Percentiles rank a stretch among this genome's conserved stretches.
Evolutionary conservation across 2,329 filamentous ascomycete species (phyloP).

Genomic region (Aspergillus proliferans): DNA sequence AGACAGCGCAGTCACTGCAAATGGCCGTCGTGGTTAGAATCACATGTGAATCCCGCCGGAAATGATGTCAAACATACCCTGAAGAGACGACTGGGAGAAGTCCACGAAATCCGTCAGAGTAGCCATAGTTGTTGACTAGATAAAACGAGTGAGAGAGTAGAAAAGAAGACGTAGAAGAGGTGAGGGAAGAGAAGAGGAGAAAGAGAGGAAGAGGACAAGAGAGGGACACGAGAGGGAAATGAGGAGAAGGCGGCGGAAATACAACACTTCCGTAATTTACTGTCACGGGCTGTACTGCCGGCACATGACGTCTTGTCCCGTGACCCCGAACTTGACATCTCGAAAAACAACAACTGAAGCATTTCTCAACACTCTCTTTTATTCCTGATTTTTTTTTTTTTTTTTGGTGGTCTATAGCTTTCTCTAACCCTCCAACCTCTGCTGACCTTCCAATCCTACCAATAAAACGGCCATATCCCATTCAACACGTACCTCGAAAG

Average conservation of each 20-base stretch:
- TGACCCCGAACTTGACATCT: not conserved
- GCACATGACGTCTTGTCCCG: conserved; percentile 1
- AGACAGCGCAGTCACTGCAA: conserved; percentile 66
- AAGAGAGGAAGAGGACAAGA: conserved; percentile 2
- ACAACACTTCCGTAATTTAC: not conserved
- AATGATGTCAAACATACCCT: conserved; percentile 46
- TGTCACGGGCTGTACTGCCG: not conserved
- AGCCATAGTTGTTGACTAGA: conserved; percentile 22
- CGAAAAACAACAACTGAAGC: too few relatives aligned
- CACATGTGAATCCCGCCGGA: conserved; percentile 20
- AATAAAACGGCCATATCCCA: too few relatives aligned
- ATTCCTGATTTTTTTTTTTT: too few relatives aligned
- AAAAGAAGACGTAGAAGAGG: conserved; percentile 3
- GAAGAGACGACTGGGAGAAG: conserved; percentile 60
- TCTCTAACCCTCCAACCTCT: too few relatives aligned
- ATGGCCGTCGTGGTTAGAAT: conserved; percentile 12
- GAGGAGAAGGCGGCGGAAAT: not conserved
- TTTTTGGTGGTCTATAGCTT: too few relatives aligned
- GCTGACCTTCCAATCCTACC: too few relatives aligned
- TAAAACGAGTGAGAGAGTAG: conserved; percentile 3
- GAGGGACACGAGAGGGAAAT: not conserved
- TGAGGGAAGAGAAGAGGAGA: conserved; percentile 3
- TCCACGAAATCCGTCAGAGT: conserved; percentile 47
- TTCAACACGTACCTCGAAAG: not conserved
- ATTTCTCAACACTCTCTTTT: too few relatives aligned